Conservation (phyloP, 2,329 filamentous ascomycete genomes). For the Pseudonectria foliicola region DNA sequence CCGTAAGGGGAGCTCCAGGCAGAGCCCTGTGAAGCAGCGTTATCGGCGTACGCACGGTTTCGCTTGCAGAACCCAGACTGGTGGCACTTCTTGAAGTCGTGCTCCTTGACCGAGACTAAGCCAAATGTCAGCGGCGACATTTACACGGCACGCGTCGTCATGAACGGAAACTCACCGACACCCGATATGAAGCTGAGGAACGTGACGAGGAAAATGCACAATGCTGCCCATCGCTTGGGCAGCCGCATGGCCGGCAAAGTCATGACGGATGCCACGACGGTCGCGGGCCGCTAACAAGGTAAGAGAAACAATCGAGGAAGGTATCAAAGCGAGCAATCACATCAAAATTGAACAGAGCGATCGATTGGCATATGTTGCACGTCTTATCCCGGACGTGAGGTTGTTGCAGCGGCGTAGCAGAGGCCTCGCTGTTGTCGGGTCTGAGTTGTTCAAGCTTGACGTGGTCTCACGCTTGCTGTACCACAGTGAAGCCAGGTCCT, state of each 20-base stretch:
- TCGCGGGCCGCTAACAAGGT: slow-evolving; percentile 8
- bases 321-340: background rate
- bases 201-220: slow-evolving; percentile 52
- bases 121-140: slow-evolving; percentile 11
- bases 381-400: no score
- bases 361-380: no score
- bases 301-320: slow-evolving; percentile 5
- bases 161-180: slow-evolving; percentile 46
- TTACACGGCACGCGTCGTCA: background rate
- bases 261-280: slow-evolving; percentile 31
- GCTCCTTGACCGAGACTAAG: slow-evolving; percentile 78
- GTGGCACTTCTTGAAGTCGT: slow-evolving; percentile 94
- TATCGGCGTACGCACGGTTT: slow-evolving; percentile 83
- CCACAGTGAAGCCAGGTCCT: slow-evolving; percentile 25
- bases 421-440: no score
- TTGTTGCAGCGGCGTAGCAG: no score
- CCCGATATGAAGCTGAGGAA: slow-evolving; percentile 54
- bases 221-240: slow-evolving; percentile 58
- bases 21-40: slow-evolving; percentile 55
- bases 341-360: no score
- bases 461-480: slow-evolving; percentile 4
- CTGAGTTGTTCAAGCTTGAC: no score
- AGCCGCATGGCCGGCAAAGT: slow-evolving; percentile 39
- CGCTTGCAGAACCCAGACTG: slow-evolving; percentile 97
- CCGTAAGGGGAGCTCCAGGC: slow-evolving; percentile 76